Percentiles rank a stretch among this genome's conserved stretches.
Conservation (phyloP, 192 early-diverging fungal genomes). For the Umbelopsis ramanniana region DNA sequence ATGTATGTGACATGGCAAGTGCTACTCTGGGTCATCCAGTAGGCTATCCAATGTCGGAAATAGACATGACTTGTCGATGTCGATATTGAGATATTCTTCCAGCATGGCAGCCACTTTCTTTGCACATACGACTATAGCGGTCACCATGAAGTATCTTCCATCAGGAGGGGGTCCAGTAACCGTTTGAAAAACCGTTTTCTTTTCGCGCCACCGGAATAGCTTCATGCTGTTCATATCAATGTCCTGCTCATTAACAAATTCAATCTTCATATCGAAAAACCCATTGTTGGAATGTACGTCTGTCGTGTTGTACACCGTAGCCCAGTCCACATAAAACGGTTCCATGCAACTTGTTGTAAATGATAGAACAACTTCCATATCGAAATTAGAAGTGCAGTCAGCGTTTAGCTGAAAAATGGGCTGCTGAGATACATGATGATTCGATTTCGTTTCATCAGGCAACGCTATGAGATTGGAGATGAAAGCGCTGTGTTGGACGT, state of each 20-base stretch:
- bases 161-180: neutral
- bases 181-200: neutral
- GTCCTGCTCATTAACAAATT: neutral
- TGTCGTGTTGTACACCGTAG: neutral
- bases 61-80: neutral
- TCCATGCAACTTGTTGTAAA: neutral
- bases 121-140: neutral
- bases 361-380: constrained; percentile 5
- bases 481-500: neutral
- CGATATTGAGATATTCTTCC: neutral
- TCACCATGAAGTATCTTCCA: neutral
- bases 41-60: neutral
- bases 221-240: constrained; percentile 3
- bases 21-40: neutral
- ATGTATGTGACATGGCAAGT: neutral
- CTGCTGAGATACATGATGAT: neutral
- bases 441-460: neutral
- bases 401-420: neutral
- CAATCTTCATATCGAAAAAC: neutral
- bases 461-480: neutral
- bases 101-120: neutral
- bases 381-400: neutral
- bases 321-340: constrained; percentile 6
- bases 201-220: neutral
- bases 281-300: neutral